Evolutionary conservation across 139 green algal species (phyloP).

Genomic region (Edaphochlamys debaryana): DNA sequence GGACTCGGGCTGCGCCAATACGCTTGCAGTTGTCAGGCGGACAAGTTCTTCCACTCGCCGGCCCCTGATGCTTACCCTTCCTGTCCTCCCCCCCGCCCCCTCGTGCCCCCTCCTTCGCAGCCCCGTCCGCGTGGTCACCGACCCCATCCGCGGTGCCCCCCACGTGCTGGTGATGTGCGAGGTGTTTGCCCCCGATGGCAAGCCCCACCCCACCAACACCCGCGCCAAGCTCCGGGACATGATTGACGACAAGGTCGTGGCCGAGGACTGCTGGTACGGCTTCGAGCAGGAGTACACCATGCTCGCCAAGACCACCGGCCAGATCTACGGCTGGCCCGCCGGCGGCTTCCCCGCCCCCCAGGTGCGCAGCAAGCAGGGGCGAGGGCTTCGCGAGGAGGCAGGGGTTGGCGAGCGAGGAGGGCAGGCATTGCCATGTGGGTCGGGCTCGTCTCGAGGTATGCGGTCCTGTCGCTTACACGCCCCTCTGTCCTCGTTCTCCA

Average conservation of each 20-base stretch:
- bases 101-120: slow-evolving; percentile 27
- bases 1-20: too few species aligned
- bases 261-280: slow-evolving; percentile 80
- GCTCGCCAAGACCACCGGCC: slow-evolving; percentile 65
- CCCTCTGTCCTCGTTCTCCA: not conserved
- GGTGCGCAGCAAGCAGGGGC: too few species aligned
- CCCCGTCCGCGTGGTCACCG: slow-evolving; percentile 80
- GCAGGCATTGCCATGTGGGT: too few species aligned
- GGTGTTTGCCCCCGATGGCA: slow-evolving; percentile 78
- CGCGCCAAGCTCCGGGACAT: slow-evolving; percentile 79
- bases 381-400: too few species aligned
- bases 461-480: too few species aligned
- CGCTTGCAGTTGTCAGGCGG: too few species aligned
- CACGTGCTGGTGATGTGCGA: slow-evolving; percentile 94
- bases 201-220: slow-evolving; percentile 89
- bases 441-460: too few species aligned
- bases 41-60: too few species aligned
- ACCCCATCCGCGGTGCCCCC: slow-evolving; percentile 92
- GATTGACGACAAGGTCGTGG: slow-evolving; percentile 71
- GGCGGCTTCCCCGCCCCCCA: slow-evolving; percentile 87
- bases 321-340: slow-evolving; percentile 83
- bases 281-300: slow-evolving; percentile 96
- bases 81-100: too few species aligned
- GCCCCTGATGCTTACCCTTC: too few species aligned
- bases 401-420: too few species aligned